Evolutionary conservation across 2,329 filamentous ascomycete genomes (phyloP).

Genomic region (Cladosporium sphaerospermum): DNA sequence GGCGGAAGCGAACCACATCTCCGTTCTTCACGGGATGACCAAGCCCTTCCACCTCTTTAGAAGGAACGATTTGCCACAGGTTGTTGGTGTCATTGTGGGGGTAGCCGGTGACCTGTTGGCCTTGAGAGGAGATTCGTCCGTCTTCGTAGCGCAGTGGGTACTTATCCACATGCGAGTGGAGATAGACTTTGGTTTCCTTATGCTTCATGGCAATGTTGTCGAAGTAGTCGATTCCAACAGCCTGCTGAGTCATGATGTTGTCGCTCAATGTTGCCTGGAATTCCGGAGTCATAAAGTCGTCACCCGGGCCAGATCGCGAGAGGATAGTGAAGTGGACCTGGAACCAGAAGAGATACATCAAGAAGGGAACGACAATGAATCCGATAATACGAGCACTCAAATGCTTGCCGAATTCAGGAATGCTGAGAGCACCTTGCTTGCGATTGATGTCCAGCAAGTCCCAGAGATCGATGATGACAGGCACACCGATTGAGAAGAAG

Average conservation of each 20-base stretch:
- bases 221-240: slow-evolving; percentile 81
- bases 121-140: slow-evolving; percentile 90
- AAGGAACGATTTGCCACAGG: slow-evolving; percentile 87
- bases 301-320: slow-evolving; percentile 80
- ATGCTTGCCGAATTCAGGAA: slow-evolving; percentile 80
- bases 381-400: slow-evolving; percentile 81
- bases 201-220: slow-evolving; percentile 82
- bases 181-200: slow-evolving; percentile 94
- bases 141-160: slow-evolving; percentile 97
- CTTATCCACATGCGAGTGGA: slow-evolving; percentile 83
- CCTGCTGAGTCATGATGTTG: slow-evolving; percentile 84
- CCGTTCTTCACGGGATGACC: slow-evolving; percentile 70
- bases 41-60: slow-evolving; percentile 47
- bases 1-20: slow-evolving; percentile 78
- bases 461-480: slow-evolving; percentile 92
- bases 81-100: slow-evolving; percentile 99
- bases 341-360: slow-evolving; percentile 99
- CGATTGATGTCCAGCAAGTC: slow-evolving; percentile 86
- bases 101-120: slow-evolving; percentile 96
- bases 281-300: slow-evolving; percentile 97
- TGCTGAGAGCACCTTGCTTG: slow-evolving; percentile 68
- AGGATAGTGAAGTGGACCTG: slow-evolving; percentile 96
- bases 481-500: slow-evolving; percentile 93
- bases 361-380: slow-evolving; percentile 83
- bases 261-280: slow-evolving; percentile 97